Conservation (phyloP, 2,329 filamentous ascomycete genomes). For the Magnaporthales sp. region DNA sequence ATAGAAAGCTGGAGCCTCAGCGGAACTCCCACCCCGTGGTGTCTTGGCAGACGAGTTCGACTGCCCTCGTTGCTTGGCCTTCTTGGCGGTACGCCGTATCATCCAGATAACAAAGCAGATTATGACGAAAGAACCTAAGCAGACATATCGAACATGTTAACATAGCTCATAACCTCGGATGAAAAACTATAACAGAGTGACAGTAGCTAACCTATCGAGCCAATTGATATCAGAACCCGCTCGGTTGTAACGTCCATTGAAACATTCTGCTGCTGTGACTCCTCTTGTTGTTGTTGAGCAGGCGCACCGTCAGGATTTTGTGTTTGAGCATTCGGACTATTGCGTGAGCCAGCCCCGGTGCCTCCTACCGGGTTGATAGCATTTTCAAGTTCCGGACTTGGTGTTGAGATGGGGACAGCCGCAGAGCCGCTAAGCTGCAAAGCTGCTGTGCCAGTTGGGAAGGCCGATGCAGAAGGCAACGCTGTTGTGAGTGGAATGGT, state of each 20-base stretch:
- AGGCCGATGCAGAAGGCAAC: background rate
- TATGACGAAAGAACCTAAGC: slow-evolving; percentile 33
- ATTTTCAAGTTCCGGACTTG: background rate
- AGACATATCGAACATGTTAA: background rate
- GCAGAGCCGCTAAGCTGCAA: too few species aligned
- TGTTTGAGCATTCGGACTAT: background rate
- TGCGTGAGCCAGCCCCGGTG: background rate
- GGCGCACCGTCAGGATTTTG: background rate
- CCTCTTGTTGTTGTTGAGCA: slow-evolving; percentile 1
- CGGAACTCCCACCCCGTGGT: background rate
- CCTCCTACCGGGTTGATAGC: background rate
- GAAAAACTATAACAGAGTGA: background rate
- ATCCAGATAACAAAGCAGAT: slow-evolving; percentile 36
- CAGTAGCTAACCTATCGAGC: slow-evolving; percentile 22
- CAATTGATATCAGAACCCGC: slow-evolving; percentile 21
- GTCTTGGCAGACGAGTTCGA: background rate
- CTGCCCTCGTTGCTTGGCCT: slow-evolving; percentile 18
- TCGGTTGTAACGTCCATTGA: slow-evolving; percentile 16
- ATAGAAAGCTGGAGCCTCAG: background rate
- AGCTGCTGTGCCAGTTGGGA: background rate
- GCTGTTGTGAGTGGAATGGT: background rate
- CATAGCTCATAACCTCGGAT: background rate
- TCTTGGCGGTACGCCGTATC: slow-evolving; percentile 29
- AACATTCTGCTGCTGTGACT: background rate
- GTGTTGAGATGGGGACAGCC: background rate